Evolutionary conservation across 225 moss, liverwort and hornwort genomes (phyloP).

Genomic region (Sphagnum tenellum): DNA sequence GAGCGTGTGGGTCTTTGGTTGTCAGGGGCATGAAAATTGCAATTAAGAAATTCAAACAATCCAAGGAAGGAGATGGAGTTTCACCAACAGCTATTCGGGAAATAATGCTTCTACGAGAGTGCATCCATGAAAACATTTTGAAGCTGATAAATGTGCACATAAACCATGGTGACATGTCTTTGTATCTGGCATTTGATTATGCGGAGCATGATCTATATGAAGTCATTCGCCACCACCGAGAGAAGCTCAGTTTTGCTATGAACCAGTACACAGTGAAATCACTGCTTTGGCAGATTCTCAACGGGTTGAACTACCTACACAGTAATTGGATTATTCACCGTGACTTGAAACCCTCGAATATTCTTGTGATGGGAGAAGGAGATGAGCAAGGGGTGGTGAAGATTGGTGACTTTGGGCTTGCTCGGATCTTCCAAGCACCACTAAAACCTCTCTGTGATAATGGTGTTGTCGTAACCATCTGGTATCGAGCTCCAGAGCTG

Average conservation of each 20-base stretch:
- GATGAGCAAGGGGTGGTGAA: constrained; percentile 97
- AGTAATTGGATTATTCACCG: constrained; percentile 99
- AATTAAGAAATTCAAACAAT: constrained; percentile 99
- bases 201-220: constrained; percentile 98
- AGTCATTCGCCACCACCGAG: constrained; percentile 90
- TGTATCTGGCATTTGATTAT: constrained; percentile 94
- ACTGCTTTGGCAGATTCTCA: constrained; percentile 92
- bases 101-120: constrained; percentile 94
- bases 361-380: constrained; percentile 97
- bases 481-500: constrained; percentile 98
- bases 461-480: constrained; percentile 96
- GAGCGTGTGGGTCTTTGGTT: too few species aligned
- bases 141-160: constrained; percentile 97
- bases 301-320: constrained; percentile 93
- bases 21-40: constrained; percentile 74
- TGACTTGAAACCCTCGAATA: constrained; percentile 92
- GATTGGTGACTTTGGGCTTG: constrained; percentile 92
- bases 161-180: constrained; percentile 92
- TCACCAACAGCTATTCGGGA: constrained; percentile 97
- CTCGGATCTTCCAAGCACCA: constrained; percentile 91
- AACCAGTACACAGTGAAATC: constrained; percentile 94
- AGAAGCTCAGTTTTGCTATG: constrained; percentile 80
- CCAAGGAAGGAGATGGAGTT: constrained; percentile 97
- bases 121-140: constrained; percentile 91
- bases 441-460: constrained; percentile 77